Evolutionary conservation across 1,284 basidiomycete genomes (phyloP).

Genomic region (Cryptococcus hybrid): DNA sequence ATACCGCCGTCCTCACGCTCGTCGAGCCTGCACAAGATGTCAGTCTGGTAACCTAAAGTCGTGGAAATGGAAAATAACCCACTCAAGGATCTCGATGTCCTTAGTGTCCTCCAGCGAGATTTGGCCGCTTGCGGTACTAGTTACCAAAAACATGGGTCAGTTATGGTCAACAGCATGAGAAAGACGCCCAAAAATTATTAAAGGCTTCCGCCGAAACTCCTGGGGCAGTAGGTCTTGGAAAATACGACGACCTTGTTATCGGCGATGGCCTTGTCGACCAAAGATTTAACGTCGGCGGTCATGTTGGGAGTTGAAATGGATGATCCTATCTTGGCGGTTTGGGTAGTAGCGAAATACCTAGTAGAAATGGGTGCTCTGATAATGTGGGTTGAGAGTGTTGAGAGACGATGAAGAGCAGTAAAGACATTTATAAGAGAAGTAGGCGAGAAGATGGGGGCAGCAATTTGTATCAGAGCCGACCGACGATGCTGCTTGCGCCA

Average conservation of each 20-base stretch:
- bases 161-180: too few species aligned
- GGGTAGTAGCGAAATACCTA: conserved; percentile 4
- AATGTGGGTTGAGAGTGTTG: conserved; percentile 17
- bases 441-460: not conserved
- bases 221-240: conserved; percentile 49
- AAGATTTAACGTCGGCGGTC: conserved; percentile 32
- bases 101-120: conserved; percentile 29
- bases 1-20: conserved; percentile 23
- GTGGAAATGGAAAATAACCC: conserved; percentile 7
- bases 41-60: conserved; percentile 2
- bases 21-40: conserved; percentile 36
- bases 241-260: conserved; percentile 48
- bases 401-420: conserved; percentile 25
- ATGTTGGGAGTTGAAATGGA: conserved; percentile 39
- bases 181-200: too few species aligned
- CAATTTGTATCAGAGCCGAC: not conserved
- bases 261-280: conserved; percentile 46
- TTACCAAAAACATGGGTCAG: too few species aligned
- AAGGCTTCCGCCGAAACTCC: conserved; percentile 19
- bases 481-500: too few species aligned
- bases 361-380: not conserved
- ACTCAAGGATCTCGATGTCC: conserved; percentile 44
- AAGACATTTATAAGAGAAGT: conserved; percentile 17
- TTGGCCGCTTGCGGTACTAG: conserved; percentile 48
- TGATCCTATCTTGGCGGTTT: conserved; percentile 46